Evolutionary conservation across 75 land plant species (phyloP).

Genomic region (Sequoia sempervirens): DNA sequence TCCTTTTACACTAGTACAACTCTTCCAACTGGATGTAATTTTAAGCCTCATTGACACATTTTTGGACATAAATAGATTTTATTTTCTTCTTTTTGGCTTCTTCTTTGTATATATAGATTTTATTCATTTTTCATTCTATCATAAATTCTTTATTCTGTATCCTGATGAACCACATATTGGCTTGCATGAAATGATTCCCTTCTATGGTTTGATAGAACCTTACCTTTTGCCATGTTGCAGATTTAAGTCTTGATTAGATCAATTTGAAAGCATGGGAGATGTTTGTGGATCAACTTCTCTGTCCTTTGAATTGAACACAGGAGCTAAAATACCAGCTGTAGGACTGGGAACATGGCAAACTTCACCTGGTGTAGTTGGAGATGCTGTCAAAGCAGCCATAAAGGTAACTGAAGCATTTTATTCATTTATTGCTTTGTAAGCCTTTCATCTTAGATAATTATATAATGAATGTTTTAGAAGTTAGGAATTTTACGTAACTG

Average conservation of each 20-base stretch:
- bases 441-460: neutral
- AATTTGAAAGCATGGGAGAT: neutral
- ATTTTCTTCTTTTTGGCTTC: neutral
- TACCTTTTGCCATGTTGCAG: neutral
- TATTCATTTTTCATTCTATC: neutral
- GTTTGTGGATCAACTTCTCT: neutral
- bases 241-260: neutral
- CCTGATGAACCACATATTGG: neutral
- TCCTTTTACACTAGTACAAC: neutral
- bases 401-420: constrained; percentile 20
- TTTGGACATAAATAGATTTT: neutral
- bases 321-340: constrained; percentile 43
- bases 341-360: constrained; percentile 57
- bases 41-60: neutral
- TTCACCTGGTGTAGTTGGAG: constrained; percentile 37
- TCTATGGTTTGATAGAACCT: neutral
- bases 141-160: neutral
- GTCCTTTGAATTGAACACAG: constrained; percentile 45
- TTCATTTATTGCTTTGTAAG: neutral
- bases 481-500: neutral
- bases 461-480: neutral
- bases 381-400: constrained; percentile 41
- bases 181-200: neutral
- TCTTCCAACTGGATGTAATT: neutral
- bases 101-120: neutral